phyloP scores from a whole-genome alignment of 495 filamentous ascomycete genomes.

The Penicillium longicatenatum region DNA sequence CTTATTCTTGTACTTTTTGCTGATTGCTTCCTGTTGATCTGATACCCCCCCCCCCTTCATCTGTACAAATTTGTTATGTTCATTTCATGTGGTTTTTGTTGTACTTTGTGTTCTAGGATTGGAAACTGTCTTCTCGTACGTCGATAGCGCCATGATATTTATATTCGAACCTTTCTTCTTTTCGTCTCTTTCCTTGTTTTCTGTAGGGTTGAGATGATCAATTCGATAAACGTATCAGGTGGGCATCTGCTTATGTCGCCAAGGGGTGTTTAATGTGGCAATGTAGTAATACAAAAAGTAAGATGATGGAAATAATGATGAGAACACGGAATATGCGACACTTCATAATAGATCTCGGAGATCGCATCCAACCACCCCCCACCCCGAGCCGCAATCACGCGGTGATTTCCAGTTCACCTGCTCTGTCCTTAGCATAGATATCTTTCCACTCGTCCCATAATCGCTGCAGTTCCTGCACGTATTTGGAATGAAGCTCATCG shows the following conservation, averaged over 20 bases:
- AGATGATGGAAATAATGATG: background rate
- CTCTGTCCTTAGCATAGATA: slow-evolving; percentile 71
- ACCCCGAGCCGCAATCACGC: slow-evolving; percentile 46
- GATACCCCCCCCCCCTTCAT: slow-evolving; percentile 34
- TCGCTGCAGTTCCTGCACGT: slow-evolving; percentile 75
- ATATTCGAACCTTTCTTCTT: background rate
- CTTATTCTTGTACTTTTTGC: slow-evolving; percentile 16
- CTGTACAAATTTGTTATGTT: slow-evolving; percentile 17
- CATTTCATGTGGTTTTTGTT: background rate
- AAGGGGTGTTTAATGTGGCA: background rate
- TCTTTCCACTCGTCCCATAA: slow-evolving; percentile 91
- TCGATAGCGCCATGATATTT: background rate
- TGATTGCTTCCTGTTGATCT: slow-evolving; percentile 26
- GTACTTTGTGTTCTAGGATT: background rate
- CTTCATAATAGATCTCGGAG: slow-evolving; percentile 1
- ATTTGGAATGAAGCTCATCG: slow-evolving; percentile 73
- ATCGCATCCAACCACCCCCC: no score
- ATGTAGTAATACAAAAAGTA: background rate
- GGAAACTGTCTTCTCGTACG: background rate
- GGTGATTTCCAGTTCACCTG: slow-evolving; percentile 75
- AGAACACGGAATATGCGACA: background rate
- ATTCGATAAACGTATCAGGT: background rate
- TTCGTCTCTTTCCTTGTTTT: background rate
- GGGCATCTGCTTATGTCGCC: background rate
- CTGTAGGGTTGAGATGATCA: background rate